A percentile compares a stretch with the other conserved stretches of the same genome.
Conservation (phyloP, 768 basidiomycete species). For the Psilocybe cyanescens region DNA sequence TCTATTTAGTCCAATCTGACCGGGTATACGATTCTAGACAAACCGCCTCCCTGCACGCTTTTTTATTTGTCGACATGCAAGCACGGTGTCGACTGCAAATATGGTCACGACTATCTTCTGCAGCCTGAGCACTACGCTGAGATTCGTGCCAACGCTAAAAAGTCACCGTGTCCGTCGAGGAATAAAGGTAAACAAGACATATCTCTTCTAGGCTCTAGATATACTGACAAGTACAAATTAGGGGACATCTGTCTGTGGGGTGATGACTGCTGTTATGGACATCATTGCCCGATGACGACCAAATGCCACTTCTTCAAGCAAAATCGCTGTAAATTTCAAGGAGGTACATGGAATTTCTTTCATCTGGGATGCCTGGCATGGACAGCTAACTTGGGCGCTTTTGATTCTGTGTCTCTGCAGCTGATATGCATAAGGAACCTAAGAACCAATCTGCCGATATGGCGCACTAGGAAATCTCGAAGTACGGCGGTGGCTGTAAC, state of each 20-base stretch:
- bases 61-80: slow-evolving; percentile 69
- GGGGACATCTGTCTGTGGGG: slow-evolving; percentile 63
- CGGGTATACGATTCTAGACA: slow-evolving; percentile 42
- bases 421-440: slow-evolving; percentile 45
- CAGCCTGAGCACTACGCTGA: slow-evolving; percentile 55
- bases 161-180: slow-evolving; percentile 60
- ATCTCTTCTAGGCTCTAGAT: background rate
- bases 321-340: slow-evolving; percentile 64
- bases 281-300: slow-evolving; percentile 48
- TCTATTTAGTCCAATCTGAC: slow-evolving; percentile 14
- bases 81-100: slow-evolving; percentile 60
- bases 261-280: slow-evolving; percentile 60
- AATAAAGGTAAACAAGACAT: slow-evolving; percentile 51
- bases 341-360: slow-evolving; percentile 42
- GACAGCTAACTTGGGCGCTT: slow-evolving; percentile 21
- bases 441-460: slow-evolving; percentile 21
- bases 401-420: slow-evolving; percentile 22
- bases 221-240: slow-evolving; percentile 26
- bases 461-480: slow-evolving; percentile 16
- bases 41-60: slow-evolving; percentile 68
- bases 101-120: slow-evolving; percentile 63
- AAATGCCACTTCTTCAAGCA: slow-evolving; percentile 54
- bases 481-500: slow-evolving; percentile 14
- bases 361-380: slow-evolving; percentile 1
- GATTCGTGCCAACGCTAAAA: slow-evolving; percentile 60